These are phyloP conservation scores for Colletotrichum sojae DNA, from an alignment of 2,329 filamentous ascomycete species.

Conservation along the genomic window DNA sequence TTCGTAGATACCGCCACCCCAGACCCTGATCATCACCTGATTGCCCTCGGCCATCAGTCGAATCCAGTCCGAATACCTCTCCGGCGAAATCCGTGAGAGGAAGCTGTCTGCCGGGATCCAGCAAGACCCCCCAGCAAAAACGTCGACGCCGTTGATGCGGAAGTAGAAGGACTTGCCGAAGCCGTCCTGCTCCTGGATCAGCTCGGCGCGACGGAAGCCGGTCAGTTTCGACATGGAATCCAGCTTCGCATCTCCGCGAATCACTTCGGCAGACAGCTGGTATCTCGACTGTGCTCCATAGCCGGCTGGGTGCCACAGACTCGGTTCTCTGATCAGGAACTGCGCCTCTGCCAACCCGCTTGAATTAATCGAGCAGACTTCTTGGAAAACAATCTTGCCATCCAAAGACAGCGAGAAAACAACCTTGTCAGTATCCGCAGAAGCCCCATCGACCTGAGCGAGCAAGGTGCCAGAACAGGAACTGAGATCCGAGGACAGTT, in stretches of 20 bases:
- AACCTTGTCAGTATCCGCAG: not conserved
- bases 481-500: slow-evolving; percentile 52
- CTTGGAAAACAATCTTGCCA: not conserved
- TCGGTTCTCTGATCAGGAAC: not conserved
- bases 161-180: slow-evolving; percentile 42
- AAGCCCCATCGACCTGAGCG: not conserved
- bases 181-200: slow-evolving; percentile 36
- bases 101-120: slow-evolving; percentile 43
- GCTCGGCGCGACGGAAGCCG: slow-evolving; percentile 38
- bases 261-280: not conserved
- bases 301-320: not conserved
- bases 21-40: slow-evolving; percentile 40
- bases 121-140: slow-evolving; percentile 40
- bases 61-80: slow-evolving; percentile 41
- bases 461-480: not conserved
- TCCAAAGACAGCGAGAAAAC: not conserved
- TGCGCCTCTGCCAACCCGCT: not conserved
- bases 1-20: slow-evolving; percentile 80
- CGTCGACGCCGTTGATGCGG: slow-evolving; percentile 40
- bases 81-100: slow-evolving; percentile 25
- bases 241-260: not conserved
- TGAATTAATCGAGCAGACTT: not conserved
- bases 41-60: slow-evolving; percentile 21
- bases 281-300: not conserved
- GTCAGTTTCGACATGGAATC: slow-evolving; percentile 21